Evolutionary conservation across 2,329 filamentous ascomycete species (phyloP).

Genomic region (Gaeumannomyces tritici): DNA sequence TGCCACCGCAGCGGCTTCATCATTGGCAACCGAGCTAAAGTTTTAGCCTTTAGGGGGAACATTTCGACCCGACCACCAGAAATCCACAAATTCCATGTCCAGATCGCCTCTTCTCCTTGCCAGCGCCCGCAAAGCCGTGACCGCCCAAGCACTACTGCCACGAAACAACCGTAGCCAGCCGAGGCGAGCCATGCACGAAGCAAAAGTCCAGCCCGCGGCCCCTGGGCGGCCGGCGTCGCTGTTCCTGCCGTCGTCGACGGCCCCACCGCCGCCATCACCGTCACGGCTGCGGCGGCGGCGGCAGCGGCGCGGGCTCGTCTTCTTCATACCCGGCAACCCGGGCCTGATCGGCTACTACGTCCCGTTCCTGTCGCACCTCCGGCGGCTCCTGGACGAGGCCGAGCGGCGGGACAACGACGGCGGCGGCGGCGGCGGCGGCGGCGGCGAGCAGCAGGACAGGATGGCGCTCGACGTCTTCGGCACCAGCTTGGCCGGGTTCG

Average conservation of each 20-base stretch:
- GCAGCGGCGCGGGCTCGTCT: slow-evolving; percentile 39
- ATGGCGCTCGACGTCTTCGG: slow-evolving; percentile 45
- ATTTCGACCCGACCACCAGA: no score
- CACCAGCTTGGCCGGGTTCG: slow-evolving; percentile 49
- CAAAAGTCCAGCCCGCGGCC: neutral
- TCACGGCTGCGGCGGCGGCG: neutral
- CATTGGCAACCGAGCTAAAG: no score
- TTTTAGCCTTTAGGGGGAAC: no score
- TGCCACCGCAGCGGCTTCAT: no score
- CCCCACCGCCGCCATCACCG: neutral
- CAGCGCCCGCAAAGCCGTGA: neutral
- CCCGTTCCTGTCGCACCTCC: slow-evolving; percentile 52
- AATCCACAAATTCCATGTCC: no score
- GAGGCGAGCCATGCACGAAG: neutral
- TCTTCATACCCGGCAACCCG: slow-evolving; percentile 69
- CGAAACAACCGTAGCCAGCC: neutral
- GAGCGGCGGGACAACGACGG: slow-evolving; percentile 13
- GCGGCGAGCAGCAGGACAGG: no score
- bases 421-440: slow-evolving; percentile 7
- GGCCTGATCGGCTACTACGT: slow-evolving; percentile 66
- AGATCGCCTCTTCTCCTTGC: no score
- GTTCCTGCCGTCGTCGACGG: neutral
- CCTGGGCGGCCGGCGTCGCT: neutral
- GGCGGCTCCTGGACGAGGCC: slow-evolving; percentile 37
- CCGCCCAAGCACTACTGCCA: neutral